Evolutionary conservation across 768 basidiomycete genomes (phyloP), one percentile per base, ranked within the genome.

Genomic region (Serendipita sp.): DNA sequence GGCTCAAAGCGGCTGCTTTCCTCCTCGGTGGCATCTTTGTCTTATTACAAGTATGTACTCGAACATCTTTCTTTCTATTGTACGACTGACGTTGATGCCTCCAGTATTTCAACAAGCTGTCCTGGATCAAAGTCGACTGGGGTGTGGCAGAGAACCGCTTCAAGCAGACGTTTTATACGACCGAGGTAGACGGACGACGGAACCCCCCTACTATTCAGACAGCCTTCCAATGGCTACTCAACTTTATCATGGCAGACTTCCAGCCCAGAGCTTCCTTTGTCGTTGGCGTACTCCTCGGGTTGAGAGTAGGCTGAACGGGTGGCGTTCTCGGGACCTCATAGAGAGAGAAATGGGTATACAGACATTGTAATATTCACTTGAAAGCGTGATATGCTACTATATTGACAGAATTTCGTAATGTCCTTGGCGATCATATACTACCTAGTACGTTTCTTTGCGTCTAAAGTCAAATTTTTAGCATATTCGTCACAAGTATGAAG

Each of bases 241-340:
- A 90, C 73, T 96, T 97, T 76, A 75, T 97, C 73, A 89, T 88
- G 0, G 89, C 92, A 4, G 91, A 96, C 72, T 94, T 97, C 74
- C 94, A 92, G 71, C 88, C 86, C 48, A 77, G 93, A 67, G 93
- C 92, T 1, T 85, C 88, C 13, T 96, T 96, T 75, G 70, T 92
- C 38, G 91, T 85, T 3, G 94, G 94, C 7, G 78, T 96, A 65
- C 80, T 77, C 0, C 76, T 97, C 34, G 94, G 94, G 8, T 69
- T 97, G 58, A 79, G 92, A 62, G 73, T 96, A 18, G 92, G 93
- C 63, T 95, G 73, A 78, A 48, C 16, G 56, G 16, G n/a, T 23
- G 63, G 11, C 23, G 23, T 23, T 23, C 23, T 23, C 23, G 23
- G 66, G 66, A 28, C 30, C 34, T 30, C 38, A 41, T 62, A 46